Percentiles rank a stretch among this genome's conserved stretches.
Conservation (phyloP, 2,329 filamentous ascomycete genomes). For the Sclerotinia trifoliorum region DNA sequence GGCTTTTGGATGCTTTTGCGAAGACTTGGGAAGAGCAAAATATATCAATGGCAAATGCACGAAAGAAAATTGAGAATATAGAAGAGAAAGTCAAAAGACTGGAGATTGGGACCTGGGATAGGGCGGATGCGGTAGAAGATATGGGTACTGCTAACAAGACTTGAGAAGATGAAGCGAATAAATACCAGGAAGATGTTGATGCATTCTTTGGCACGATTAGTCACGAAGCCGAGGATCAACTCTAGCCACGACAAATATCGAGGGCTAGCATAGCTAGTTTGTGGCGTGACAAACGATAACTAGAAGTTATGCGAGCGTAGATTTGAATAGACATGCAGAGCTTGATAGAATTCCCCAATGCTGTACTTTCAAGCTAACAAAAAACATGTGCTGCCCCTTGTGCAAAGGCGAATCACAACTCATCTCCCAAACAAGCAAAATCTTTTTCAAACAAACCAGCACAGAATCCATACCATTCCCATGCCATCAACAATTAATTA, state of each 20-base stretch:
- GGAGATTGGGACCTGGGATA: slow-evolving; percentile 74
- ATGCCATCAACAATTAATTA: no score
- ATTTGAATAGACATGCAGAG: neutral
- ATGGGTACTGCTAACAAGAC: slow-evolving; percentile 45
- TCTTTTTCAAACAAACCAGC: neutral
- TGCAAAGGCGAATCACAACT: neutral
- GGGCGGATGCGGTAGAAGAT: slow-evolving; percentile 69
- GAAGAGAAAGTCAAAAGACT: slow-evolving; percentile 58
- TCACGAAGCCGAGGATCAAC: neutral
- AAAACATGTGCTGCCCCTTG: neutral
- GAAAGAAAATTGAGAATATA: slow-evolving; percentile 62
- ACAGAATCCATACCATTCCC: neutral
- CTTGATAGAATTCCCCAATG: neutral
- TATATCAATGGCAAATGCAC: slow-evolving; percentile 53
- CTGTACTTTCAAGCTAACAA: neutral
- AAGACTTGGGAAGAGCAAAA: slow-evolving; percentile 62
- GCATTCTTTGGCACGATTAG: no score
- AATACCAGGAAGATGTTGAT: no score
- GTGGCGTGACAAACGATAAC: neutral
- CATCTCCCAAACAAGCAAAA: neutral
- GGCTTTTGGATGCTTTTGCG: slow-evolving; percentile 60
- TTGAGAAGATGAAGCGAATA: neutral
- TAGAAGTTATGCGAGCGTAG: neutral
- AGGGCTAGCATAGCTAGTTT: neutral
- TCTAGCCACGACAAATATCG: neutral